Base-by-base conservation (phyloP, 2,329 filamentous ascomycete genomes). In the Diplodia seriata region DNA sequence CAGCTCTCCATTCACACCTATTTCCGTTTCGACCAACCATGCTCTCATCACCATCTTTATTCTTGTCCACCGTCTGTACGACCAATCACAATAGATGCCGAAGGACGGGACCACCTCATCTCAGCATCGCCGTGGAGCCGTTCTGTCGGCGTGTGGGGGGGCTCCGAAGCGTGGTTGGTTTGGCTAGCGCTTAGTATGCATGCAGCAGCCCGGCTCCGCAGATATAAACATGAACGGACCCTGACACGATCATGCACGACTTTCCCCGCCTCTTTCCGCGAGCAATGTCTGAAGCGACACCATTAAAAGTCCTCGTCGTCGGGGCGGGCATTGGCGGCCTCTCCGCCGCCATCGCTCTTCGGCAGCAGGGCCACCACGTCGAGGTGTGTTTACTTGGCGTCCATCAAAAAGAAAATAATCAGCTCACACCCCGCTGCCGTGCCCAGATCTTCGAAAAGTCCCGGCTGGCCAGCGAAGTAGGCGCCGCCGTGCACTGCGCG, bases 401-500 rank as follows among this genome's bases (percentile, higher is more conserved):
- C 31, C 31, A 8, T 8, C 31, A 8, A 33, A 33, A 33, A 33
- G 8, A 6, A 1, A 33, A 33, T 8, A 0, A 26, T 26, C 2
- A 26, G 23, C 26, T 29, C 18, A 4, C 59, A 62, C 47, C 43
- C 18, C 29, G 40, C 40, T 9, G 20, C 43, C 7, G 18, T 18
- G 26, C 14, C 36, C 65, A 86, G 83, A 69, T 88, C 0, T 85
- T 82, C 61, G 87, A 89, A 70, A 83, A 86, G 72, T 88, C 86
- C 0, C 78, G 79, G 1, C 83, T 89, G 40, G 83, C 84, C 18
- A 83, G 79, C 62, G 87, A 89, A 74, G 77, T 82, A 1, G 88
- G 87, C 0, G 87, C 88, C 3, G 87, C 87, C 0, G 82, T 90
- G n/a, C 87, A 90, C 72, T 74, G 90, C 4, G 83, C 85, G 0